Evolutionary conservation across 257 asterid genomes (phyloP).

Genomic region (Penstemon davidsonii): DNA sequence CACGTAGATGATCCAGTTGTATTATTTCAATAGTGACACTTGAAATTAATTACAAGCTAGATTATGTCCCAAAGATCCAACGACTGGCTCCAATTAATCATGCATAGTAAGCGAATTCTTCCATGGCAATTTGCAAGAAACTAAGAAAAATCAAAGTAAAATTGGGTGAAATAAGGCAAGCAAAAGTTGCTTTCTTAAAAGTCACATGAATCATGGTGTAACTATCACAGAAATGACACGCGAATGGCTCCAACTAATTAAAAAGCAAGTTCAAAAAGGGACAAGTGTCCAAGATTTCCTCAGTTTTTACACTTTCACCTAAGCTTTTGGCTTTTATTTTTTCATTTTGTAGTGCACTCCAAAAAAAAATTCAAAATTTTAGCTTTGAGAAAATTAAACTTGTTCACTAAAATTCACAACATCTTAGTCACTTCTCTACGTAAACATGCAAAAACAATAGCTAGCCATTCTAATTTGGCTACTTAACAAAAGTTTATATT

Average conservation of each 20-base stretch:
- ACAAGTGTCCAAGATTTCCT: constrained; percentile 16
- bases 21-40: too few species aligned
- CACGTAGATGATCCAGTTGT: too few species aligned
- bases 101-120: background rate
- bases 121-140: background rate
- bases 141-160: background rate
- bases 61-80: too few species aligned
- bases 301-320: constrained; percentile 1
- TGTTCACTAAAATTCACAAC: background rate
- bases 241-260: constrained; percentile 12
- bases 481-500: too few species aligned
- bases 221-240: background rate
- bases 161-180: background rate
- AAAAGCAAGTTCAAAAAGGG: constrained; percentile 22
- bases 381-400: background rate
- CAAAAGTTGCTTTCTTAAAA: constrained; percentile 12
- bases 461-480: too few species aligned
- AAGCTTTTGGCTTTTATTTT: constrained; percentile 22
- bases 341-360: background rate
- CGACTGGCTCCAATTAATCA: too few species aligned
- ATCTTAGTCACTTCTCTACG: constrained; percentile 9
- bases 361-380: background rate
- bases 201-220: constrained; percentile 17
- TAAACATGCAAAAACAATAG: background rate
- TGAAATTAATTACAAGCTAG: too few species aligned